These are phyloP conservation scores for Cladosporium cucumerinum DNA, from an alignment of 2,329 filamentous ascomycete species.

Conservation along the genomic window DNA sequence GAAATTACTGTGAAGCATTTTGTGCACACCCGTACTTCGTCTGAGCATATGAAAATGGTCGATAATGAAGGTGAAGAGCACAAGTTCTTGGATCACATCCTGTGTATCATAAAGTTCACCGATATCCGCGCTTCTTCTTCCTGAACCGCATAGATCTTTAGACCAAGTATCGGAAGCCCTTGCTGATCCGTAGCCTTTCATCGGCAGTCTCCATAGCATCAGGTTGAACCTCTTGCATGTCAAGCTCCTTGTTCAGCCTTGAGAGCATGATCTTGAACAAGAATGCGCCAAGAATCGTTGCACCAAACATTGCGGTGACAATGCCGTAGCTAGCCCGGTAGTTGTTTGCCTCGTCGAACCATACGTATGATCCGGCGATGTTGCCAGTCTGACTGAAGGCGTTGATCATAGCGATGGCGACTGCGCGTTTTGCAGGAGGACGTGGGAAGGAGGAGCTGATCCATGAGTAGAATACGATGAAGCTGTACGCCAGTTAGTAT, in stretches of 20 bases:
- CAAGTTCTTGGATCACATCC: not conserved
- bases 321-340: conserved; percentile 36
- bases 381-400: conserved; percentile 57
- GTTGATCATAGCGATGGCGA: conserved; percentile 73
- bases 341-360: conserved; percentile 55
- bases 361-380: conserved; percentile 59
- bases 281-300: conserved; percentile 23
- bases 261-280: conserved; percentile 52
- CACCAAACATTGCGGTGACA: conserved; percentile 33
- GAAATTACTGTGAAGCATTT: too few species aligned
- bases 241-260: conserved; percentile 66
- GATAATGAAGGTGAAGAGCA: not conserved
- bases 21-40: too few species aligned
- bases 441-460: conserved; percentile 72
- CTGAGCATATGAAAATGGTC: too few species aligned
- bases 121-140: not conserved
- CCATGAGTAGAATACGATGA: conserved; percentile 60
- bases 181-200: conserved; percentile 48
- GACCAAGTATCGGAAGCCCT: conserved; percentile 63
- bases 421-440: conserved; percentile 70
- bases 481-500: conserved; percentile 28
- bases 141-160: not conserved
- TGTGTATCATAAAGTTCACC: not conserved
- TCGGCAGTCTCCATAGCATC: conserved; percentile 37
- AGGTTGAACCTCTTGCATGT: conserved; percentile 58